Conservation (phyloP, 208 protist species). For the Acanthamoeba rhysodes region DNA sequence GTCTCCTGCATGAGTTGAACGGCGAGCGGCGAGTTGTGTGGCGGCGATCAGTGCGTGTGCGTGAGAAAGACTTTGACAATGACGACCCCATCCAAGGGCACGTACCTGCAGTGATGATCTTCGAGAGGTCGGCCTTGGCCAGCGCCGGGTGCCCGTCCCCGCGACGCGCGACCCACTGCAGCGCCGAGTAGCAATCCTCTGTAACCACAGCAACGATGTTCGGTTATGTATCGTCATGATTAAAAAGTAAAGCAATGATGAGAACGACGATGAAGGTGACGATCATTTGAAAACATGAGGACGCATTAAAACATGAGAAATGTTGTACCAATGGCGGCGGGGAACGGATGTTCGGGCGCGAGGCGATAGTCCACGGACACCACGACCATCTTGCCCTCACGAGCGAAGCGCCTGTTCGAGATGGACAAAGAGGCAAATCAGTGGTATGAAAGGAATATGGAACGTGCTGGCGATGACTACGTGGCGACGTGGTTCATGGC, state of each 20-base stretch:
- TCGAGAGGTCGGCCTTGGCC: neutral
- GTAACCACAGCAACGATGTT: too few species aligned
- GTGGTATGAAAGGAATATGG: neutral
- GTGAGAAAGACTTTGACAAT: neutral
- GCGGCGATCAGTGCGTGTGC: too few species aligned
- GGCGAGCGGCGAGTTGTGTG: too few species aligned
- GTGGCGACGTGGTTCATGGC: constrained; percentile 42
- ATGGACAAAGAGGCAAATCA: neutral
- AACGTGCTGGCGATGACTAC: neutral
- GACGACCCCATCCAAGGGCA: neutral
- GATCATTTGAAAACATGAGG: too few species aligned
- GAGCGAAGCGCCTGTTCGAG: constrained; percentile 32
- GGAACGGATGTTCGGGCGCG: constrained; percentile 54
- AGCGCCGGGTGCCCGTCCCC: constrained; percentile 34
- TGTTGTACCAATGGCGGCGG: neutral
- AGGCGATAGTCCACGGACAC: constrained; percentile 50
- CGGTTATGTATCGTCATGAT: too few species aligned
- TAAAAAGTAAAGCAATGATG: too few species aligned
- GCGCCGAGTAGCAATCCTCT: constrained; percentile 64
- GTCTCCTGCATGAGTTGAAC: neutral
- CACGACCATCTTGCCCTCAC: constrained; percentile 27
- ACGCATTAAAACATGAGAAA: too few species aligned
- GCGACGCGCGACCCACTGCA: constrained; percentile 13
- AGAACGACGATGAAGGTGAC: too few species aligned
- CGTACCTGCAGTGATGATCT: constrained; percentile 36